phyloP scores from a whole-genome alignment of 2,329 filamentous ascomycete species.

The Trichoderma hamatum region DNA sequence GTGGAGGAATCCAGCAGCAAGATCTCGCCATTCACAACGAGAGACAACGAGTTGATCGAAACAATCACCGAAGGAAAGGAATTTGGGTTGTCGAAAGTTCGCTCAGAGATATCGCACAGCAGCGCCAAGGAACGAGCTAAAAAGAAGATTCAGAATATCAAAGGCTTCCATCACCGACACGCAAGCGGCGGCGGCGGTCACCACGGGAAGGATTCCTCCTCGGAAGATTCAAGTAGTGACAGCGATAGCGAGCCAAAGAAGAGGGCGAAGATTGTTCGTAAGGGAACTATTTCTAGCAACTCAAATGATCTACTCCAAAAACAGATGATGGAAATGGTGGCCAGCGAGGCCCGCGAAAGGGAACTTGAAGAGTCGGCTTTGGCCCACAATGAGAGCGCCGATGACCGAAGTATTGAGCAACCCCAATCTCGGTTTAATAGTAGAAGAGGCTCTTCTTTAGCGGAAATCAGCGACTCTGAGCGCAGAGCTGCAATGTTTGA shows the following conservation, averaged over 20 bases:
- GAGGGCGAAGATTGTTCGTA: conserved; percentile 42
- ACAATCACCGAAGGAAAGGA: conserved; percentile 31
- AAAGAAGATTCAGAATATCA: conserved; percentile 61
- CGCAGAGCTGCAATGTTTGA: conserved; percentile 34
- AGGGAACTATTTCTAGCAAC: conserved; percentile 53
- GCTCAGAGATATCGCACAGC: conserved; percentile 52
- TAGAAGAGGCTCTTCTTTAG: conserved; percentile 41
- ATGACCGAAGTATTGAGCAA: conserved; percentile 40
- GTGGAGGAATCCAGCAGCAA: conserved; percentile 34
- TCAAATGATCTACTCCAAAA: conserved; percentile 59
- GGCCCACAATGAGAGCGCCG: conserved; percentile 41
- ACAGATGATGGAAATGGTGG: conserved; percentile 64
- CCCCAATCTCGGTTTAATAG: conserved; percentile 40
- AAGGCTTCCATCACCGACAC: conserved; percentile 57
- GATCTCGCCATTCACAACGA: conserved; percentile 35
- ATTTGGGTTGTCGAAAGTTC: conserved; percentile 34
- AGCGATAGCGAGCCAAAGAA: conserved; percentile 46
- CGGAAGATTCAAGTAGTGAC: conserved; percentile 64
- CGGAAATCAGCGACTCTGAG: conserved; percentile 48
- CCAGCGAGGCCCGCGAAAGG: conserved; percentile 53
- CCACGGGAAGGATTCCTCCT: conserved; percentile 55
- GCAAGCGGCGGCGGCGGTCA: conserved; percentile 53
- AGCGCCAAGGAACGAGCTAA: conserved; percentile 62
- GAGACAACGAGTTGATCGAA: conserved; percentile 34
- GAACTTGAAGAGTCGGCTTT: conserved; percentile 41